These are phyloP conservation scores for Blastocladiella emersonii DNA, from an alignment of 371 early-diverging fungal species.

Conservation along the genomic window DNA sequence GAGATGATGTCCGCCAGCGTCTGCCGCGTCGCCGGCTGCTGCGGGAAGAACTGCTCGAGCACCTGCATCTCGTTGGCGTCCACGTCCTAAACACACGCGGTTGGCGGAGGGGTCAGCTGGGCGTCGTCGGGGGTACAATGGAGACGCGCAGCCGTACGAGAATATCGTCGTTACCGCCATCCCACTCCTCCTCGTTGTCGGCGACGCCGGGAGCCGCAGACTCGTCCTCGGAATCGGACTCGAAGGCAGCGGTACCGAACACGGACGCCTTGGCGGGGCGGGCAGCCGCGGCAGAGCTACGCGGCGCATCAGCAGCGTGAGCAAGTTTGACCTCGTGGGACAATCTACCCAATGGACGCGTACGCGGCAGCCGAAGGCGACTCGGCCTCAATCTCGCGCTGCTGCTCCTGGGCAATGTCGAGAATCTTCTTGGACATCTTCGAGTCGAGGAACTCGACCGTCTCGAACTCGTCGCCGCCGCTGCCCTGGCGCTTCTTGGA, in stretches of 20 bases:
- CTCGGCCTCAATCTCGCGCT: slow-evolving; percentile 61
- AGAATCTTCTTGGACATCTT: slow-evolving; percentile 81
- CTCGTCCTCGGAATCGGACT: slow-evolving; percentile 14
- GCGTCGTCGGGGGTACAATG: too few relatives aligned
- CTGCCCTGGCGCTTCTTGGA: slow-evolving; percentile 47
- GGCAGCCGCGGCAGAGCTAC: slow-evolving; percentile 8
- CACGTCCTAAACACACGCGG: too few relatives aligned
- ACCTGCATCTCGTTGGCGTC: slow-evolving; percentile 60
- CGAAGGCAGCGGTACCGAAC: neutral
- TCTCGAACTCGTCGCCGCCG: slow-evolving; percentile 12
- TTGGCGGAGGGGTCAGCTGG: too few relatives aligned
- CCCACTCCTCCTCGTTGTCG: neutral
- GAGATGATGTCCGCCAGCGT: slow-evolving; percentile 88
- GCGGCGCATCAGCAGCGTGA: too few relatives aligned
- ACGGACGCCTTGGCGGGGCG: neutral
- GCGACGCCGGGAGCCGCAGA: slow-evolving; percentile 9
- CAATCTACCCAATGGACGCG: too few relatives aligned
- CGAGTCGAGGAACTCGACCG: slow-evolving; percentile 62
- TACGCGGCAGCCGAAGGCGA: slow-evolving; percentile 16
- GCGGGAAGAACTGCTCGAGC: slow-evolving; percentile 75
- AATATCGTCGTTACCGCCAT: slow-evolving; percentile 9
- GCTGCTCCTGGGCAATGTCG: slow-evolving; percentile 75
- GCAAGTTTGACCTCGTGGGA: too few relatives aligned
- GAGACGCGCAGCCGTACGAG: neutral
- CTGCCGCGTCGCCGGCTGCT: slow-evolving; percentile 61